These are phyloP conservation scores for Hypomyces perniciosus DNA, from an alignment of 2,329 filamentous ascomycete genomes.

Conservation along the genomic window DNA sequence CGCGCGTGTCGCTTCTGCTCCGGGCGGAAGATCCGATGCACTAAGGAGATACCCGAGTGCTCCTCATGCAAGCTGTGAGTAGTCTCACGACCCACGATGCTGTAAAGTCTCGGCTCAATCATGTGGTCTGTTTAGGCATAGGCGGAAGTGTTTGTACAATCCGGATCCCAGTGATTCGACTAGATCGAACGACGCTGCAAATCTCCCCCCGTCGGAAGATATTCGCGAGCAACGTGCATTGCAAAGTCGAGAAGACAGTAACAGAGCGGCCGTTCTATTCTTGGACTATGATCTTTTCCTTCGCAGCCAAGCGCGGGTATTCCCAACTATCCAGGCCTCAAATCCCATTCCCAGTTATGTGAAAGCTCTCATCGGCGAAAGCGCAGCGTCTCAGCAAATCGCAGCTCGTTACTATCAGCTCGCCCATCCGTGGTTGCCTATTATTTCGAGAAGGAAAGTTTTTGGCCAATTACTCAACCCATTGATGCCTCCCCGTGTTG, in stretches of 20 bases:
- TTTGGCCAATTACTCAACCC: slow-evolving; percentile 6
- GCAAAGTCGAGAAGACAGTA: neutral
- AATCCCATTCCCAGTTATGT: neutral
- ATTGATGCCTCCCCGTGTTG: neutral
- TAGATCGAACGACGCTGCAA: neutral
- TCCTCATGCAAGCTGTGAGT: slow-evolving; percentile 6
- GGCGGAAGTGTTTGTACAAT: slow-evolving; percentile 3
- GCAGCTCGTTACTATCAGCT: slow-evolving; percentile 1
- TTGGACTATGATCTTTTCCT: slow-evolving; percentile 3
- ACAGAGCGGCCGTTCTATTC: slow-evolving; percentile 1
- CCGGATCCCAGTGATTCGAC: neutral
- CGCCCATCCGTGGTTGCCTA: slow-evolving; percentile 3
- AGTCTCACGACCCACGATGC: neutral
- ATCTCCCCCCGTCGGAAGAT: neutral
- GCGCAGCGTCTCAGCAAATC: neutral
- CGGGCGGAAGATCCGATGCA: slow-evolving; percentile 6
- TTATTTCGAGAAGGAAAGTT: slow-evolving; percentile 3
- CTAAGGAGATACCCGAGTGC: slow-evolving; percentile 2
- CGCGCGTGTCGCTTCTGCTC: slow-evolving; percentile 3
- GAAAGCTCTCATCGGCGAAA: neutral
- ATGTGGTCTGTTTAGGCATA: neutral
- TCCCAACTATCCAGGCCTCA: neutral
- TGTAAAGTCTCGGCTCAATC: neutral
- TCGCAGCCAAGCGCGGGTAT: neutral
- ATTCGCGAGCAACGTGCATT: neutral